A percentile compares a stretch with the other conserved stretches of the same genome.
These are phyloP conservation scores for Mortierella sp. DNA, from an alignment of 371 early-diverging fungal genomes.

Conservation along the genomic window DNA sequence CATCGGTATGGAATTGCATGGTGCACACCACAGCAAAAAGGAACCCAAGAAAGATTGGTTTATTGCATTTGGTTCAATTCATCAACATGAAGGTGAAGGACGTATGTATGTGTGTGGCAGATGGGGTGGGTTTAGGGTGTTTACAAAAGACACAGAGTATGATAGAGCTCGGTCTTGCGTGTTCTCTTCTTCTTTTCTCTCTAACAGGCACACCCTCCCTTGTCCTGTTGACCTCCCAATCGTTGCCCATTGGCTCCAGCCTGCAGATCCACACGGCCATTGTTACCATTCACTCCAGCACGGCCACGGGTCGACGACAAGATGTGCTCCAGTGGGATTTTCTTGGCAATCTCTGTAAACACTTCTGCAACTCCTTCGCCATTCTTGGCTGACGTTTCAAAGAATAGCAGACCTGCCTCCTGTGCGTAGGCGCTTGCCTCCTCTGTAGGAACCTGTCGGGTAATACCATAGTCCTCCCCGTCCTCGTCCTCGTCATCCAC, in stretches of 20 bases:
- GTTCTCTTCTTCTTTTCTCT: background rate
- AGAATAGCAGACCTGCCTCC: constrained; percentile 83
- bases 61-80: too few relatives aligned
- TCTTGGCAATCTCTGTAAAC: constrained; percentile 82
- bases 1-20: too few relatives aligned
- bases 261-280: constrained; percentile 50
- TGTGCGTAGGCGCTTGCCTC: constrained; percentile 86
- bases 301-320: constrained; percentile 43
- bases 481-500: constrained; percentile 53
- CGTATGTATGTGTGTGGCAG: too few relatives aligned
- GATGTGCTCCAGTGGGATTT: constrained; percentile 58
- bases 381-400: constrained; percentile 93
- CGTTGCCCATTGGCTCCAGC: constrained; percentile 36
- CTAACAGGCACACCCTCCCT: constrained; percentile 47
- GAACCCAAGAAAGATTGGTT: too few relatives aligned
- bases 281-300: constrained; percentile 28
- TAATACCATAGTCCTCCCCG: constrained; percentile 52
- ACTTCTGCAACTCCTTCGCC: constrained; percentile 86
- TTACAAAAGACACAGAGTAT: too few relatives aligned
- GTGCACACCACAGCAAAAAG: too few relatives aligned
- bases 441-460: constrained; percentile 70
- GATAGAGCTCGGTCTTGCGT: too few relatives aligned
- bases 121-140: too few relatives aligned
- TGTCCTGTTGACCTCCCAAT: constrained; percentile 51
- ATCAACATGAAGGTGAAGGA: too few relatives aligned